Evolutionary conservation across 306 rosid genomes (phyloP), one percentile per base, ranked within the genome.

Genomic region (cucumber (Cucumis sativus)): DNA sequence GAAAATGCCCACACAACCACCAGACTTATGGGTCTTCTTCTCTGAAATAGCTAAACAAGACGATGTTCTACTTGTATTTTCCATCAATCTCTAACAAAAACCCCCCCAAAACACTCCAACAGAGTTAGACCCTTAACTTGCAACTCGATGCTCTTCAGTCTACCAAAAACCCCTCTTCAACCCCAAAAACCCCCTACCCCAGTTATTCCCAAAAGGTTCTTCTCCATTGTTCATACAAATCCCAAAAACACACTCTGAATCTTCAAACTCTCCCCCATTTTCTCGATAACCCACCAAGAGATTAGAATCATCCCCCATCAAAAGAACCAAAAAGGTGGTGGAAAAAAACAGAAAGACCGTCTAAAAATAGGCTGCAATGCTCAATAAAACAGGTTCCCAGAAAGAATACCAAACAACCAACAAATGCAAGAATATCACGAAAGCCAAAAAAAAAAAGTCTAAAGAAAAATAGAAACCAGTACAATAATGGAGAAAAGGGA

Each of bases 1-100:
- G 97, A 93, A 90, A 82, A 93, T 89, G 25, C 98, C 96, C 62
- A 75, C 87, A 75, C 97, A 93, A 66, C 97, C 98, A 80, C 96
- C 97, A 18, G 88, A 88, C 71, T 78, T 87, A 21, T 84, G 93
- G 39, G 80, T 83, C 80, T 87, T 84, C 88, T 88, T 91, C 79
- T 93, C 98, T 1, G 90, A 49, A 54, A 93, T 87, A 7, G 90
- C 88, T 77, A 93, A 84, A 83, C 78, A 86, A 25, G 93, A 84
- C 74, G 83, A 79, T 61, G 81, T 66, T 83, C 81, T 86, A 78
- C 75, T 92, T 1, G 83, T 12, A 84, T 81, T 67, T 9, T 91
- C 97, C 98, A 93, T 90, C 84, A 87, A 47, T 80, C 84, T 45
- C 39, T 78, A 23, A 65, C 54, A 72, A 43, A 81, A 79, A 56